These are phyloP conservation scores for Plectosphaerella plurivora DNA, from an alignment of 2,329 filamentous ascomycete genomes.

Conservation along the genomic window DNA sequence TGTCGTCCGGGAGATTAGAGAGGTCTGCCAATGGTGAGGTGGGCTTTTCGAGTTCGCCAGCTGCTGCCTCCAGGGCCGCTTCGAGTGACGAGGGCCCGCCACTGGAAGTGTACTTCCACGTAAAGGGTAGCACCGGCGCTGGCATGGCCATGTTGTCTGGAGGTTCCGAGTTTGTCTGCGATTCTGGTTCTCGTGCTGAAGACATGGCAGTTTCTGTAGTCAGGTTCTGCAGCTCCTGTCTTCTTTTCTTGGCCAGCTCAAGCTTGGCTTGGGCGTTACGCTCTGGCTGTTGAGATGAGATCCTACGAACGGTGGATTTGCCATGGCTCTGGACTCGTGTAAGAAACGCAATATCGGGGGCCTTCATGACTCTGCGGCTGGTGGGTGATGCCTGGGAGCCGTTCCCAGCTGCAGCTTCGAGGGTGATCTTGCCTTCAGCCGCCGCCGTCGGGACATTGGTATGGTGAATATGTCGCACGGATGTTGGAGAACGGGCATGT, in stretches of 20 bases:
- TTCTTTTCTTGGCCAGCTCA: neutral
- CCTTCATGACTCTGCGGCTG: too few relatives aligned
- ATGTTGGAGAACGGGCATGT: too few relatives aligned
- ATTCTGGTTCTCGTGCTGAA: too few relatives aligned
- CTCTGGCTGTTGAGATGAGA: constrained; percentile 6
- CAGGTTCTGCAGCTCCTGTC: too few relatives aligned
- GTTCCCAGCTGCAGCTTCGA: too few relatives aligned
- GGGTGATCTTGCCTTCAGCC: too few relatives aligned
- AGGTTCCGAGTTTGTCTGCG: too few relatives aligned
- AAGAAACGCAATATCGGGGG: neutral
- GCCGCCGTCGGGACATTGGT: too few relatives aligned
- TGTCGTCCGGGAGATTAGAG: too few relatives aligned
- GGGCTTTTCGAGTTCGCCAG: neutral
- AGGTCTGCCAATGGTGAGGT: neutral
- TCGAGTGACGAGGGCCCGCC: constrained; percentile 23
- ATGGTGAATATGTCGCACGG: too few relatives aligned
- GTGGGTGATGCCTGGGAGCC: too few relatives aligned
- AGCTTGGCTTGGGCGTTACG: constrained; percentile 16
- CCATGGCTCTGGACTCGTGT: neutral
- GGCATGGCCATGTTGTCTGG: neutral
- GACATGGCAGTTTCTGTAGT: too few relatives aligned
- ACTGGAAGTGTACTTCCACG: constrained; percentile 19
- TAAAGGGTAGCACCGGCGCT: constrained; percentile 20
- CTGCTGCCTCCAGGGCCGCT: constrained; percentile 22
- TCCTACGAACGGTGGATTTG: neutral